Evolutionary conservation across 768 basidiomycete genomes (phyloP).

Genomic region (Mycena leptocephala): DNA sequence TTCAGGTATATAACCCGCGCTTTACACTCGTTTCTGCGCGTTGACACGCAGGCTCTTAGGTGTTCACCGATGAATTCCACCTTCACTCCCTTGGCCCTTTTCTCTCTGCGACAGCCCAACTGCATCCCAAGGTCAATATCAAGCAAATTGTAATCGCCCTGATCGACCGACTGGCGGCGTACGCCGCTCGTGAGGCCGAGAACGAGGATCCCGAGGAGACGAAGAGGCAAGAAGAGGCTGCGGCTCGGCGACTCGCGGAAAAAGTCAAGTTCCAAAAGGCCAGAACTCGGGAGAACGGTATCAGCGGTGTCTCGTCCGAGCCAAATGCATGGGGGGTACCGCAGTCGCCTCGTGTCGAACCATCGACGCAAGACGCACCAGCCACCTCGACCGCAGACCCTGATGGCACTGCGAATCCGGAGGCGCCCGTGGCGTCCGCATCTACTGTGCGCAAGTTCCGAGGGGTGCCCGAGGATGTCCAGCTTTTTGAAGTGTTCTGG

Average conservation of each 20-base stretch:
- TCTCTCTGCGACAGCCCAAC: conserved; percentile 94
- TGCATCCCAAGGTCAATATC: conserved; percentile 99
- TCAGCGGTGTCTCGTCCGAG: conserved; percentile 56
- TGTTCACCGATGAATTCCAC: conserved; percentile 99
- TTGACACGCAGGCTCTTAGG: conserved; percentile 62
- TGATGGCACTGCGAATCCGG: conserved; percentile 7
- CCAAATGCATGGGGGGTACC: conserved; percentile 62
- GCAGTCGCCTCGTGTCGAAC: neutral
- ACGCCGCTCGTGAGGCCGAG: conserved; percentile 97
- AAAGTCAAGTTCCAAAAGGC: conserved; percentile 85
- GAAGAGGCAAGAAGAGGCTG: conserved; percentile 93
- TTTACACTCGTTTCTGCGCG: neutral
- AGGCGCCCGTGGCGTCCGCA: conserved; percentile 5
- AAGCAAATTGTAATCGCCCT: conserved; percentile 98
- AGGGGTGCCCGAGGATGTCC: conserved; percentile 95
- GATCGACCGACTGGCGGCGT: conserved; percentile 95
- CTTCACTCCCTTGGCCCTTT: conserved; percentile 96
- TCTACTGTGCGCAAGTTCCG: conserved; percentile 85
- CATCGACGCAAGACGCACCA: neutral
- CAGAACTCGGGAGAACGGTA: conserved; percentile 70
- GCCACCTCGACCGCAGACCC: neutral
- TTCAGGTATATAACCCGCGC: conserved; percentile 77
- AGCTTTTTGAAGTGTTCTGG: conserved; percentile 99
- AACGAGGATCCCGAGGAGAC: conserved; percentile 96
- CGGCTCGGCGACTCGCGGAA: conserved; percentile 89